Evolutionary conservation across 345 rosid genomes (phyloP), one percentile per base, ranked within the genome.

Genomic region (Balakata baccata): DNA sequence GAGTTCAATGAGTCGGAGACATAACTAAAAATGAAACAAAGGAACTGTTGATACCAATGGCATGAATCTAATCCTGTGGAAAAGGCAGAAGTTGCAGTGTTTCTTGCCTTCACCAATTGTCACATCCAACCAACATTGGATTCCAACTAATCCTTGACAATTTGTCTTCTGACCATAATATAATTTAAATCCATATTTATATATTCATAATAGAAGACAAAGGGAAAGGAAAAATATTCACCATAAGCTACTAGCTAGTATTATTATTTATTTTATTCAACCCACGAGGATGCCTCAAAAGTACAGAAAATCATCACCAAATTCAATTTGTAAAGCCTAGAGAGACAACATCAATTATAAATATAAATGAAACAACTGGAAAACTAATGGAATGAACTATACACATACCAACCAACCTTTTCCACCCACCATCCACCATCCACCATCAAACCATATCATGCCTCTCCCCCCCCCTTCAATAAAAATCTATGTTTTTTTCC

Each of bases 321-420:
- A 77, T 75, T 73, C 82, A 84, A 79, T 68, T 52, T 68, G 67
- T 64, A 50, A 75, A 57, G 74, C 17, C 74, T 53, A 68, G 4
- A 50, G 10, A 75, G 70, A 73, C 73, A 71, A 70, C 76, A 43
- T 64, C 54, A 73, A 72, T 80, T 66, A 78, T 79, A 61, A 61
- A 39, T 7, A 3, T 34, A 62, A 62, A 62, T 16, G 72, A 74
- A 77, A 64, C 65, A 61, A 41, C 60, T 54, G 60, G 60, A 65
- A 70, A 58, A 23, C 50, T 50, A 73, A 68, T 14, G 64, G 74
- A 58, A 77, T 54, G 69, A 75, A 56, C 85, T 86, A 86, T 83
- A 88, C 82, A 84, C 81, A 80, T 80, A 82, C 74, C 56, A 34
- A 82, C 74, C 56, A 34, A 39, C 58, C 57, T 13, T 49, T 25